Conservation (phyloP, 2,329 filamentous ascomycete species). For the Fusarium sp. region DNA sequence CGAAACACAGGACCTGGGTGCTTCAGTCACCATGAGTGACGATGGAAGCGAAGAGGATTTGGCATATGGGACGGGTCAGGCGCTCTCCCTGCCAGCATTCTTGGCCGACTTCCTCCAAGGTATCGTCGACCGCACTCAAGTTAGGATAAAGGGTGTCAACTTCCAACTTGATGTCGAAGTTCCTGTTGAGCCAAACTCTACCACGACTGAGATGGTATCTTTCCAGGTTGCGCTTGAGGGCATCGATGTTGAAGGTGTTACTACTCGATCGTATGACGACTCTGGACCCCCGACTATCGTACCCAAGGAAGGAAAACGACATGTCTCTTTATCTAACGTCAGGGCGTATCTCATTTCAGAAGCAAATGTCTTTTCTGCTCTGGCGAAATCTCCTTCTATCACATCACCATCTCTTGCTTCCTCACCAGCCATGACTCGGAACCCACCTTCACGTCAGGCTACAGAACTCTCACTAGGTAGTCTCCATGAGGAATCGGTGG, state of each 20-base stretch:
- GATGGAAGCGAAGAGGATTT: slow-evolving; percentile 72
- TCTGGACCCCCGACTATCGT: slow-evolving; percentile 54
- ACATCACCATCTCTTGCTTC: slow-evolving; percentile 57
- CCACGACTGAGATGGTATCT: slow-evolving; percentile 67
- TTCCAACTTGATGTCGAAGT: slow-evolving; percentile 74
- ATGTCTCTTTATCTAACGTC: slow-evolving; percentile 72
- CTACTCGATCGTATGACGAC: slow-evolving; percentile 53
- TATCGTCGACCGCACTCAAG: slow-evolving; percentile 76
- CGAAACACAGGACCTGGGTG: slow-evolving; percentile 71
- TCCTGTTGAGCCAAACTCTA: slow-evolving; percentile 61
- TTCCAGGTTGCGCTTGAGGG: slow-evolving; percentile 74
- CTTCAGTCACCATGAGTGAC: slow-evolving; percentile 71
- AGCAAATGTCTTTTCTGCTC: slow-evolving; percentile 71
- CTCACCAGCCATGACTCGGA: slow-evolving; percentile 64
- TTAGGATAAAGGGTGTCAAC: slow-evolving; percentile 73
- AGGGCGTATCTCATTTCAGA: slow-evolving; percentile 75
- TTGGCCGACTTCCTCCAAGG: slow-evolving; percentile 79
- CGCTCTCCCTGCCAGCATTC: slow-evolving; percentile 76
- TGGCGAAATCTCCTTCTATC: slow-evolving; percentile 69
- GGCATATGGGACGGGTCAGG: slow-evolving; percentile 75
- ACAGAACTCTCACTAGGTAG: slow-evolving; percentile 48
- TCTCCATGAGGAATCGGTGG: slow-evolving; percentile 44
- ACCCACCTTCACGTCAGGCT: slow-evolving; percentile 52
- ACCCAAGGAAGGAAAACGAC: slow-evolving; percentile 73
- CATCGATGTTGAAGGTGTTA: slow-evolving; percentile 76